A percentile compares a stretch with the other conserved stretches of the same genome.
Evolutionary conservation across 2,329 filamentous ascomycete species (phyloP).

Genomic region (Fusarium nematophilum): DNA sequence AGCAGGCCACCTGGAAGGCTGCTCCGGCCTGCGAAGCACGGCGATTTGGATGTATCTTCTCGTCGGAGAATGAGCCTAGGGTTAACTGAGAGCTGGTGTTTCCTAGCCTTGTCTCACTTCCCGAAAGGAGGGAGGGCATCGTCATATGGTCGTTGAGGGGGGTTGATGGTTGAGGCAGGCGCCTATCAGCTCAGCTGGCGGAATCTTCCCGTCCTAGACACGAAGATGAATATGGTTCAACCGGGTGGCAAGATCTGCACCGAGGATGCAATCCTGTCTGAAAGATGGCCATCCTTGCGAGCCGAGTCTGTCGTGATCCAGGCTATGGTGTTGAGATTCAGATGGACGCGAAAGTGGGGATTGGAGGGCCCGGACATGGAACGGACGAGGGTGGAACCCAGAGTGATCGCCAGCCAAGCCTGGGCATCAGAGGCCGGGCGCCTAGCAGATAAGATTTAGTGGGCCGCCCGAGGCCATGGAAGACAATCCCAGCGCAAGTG

Average conservation of each 20-base stretch:
- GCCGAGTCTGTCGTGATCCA: neutral
- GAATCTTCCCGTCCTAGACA: neutral
- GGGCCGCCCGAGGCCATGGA: neutral
- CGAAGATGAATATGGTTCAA: neutral
- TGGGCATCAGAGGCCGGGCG: neutral
- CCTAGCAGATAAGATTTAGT: constrained; percentile 33
- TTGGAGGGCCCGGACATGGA: neutral
- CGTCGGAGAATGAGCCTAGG: neutral
- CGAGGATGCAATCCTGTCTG: neutral
- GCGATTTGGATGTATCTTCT: neutral
- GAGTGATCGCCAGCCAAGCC: neutral
- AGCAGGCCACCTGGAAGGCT: constrained; percentile 2
- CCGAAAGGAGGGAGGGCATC: neutral
- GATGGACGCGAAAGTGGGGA: constrained; percentile 10
- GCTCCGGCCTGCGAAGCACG: constrained; percentile 1
- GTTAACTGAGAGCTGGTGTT: neutral
- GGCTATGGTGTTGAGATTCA: constrained; percentile 9
- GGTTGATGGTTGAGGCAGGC: constrained; percentile 1
- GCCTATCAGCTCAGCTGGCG: neutral
- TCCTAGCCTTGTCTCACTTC: neutral
- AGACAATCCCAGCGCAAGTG: neutral
- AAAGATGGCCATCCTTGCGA: neutral
- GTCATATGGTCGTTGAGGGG: constrained; percentile 22
- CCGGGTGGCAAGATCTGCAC: too few relatives aligned
- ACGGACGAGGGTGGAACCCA: constrained; percentile 6